Base-by-base conservation (phyloP, 2,329 filamentous ascomycete genomes). In the Aspergillus pseudotamarii region DNA sequence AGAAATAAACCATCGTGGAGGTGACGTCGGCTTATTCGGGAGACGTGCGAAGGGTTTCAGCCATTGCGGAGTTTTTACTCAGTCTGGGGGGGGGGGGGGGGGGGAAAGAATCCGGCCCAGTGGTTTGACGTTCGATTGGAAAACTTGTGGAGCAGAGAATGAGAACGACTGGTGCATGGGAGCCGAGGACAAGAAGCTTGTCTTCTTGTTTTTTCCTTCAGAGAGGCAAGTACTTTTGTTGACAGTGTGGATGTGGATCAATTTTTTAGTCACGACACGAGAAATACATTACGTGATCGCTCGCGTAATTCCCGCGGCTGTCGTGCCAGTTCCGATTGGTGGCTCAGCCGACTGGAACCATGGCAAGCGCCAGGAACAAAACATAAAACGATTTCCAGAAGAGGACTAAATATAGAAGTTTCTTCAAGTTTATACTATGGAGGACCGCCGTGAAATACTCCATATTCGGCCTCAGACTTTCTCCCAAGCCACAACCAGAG, bases 1-100 rank as follows among this genome's bases (percentile, higher is more conserved):
- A 10, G 9, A 26, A 11, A 19, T 2, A 26, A 55, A 36, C 14
- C 51, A 55, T 55, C 32, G 21, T 55, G 12, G n/a, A 36, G 3
- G 51, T 55, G n/a, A 55, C 32, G 51, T 38, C 11, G 32, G 51
- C 23, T 55, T n/a, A n/a, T 38, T 55, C 32, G 51, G 51, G 38
- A 6, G 11, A 8, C 16, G 19, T 9, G 19, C 10, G 16, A 41
- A 14, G 16, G 1, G 16, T 41, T 41, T 41, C 16, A 41, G 38
- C 38, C 38, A 41, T 41, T 41, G 38, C 38, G 38, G 16, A 41
- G 38, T 41, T 41, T 41, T 41, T 41, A 3, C 38, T 41, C 6
- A 41, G 38, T 41, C 38, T 41, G 38, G 38, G 38, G 23, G 23
- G 23, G 23, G 38, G 38, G 23, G 23, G 23, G 23, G 23, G 23